Conservation (phyloP, 1,284 basidiomycete genomes). For the Abortiporus biennis region DNA sequence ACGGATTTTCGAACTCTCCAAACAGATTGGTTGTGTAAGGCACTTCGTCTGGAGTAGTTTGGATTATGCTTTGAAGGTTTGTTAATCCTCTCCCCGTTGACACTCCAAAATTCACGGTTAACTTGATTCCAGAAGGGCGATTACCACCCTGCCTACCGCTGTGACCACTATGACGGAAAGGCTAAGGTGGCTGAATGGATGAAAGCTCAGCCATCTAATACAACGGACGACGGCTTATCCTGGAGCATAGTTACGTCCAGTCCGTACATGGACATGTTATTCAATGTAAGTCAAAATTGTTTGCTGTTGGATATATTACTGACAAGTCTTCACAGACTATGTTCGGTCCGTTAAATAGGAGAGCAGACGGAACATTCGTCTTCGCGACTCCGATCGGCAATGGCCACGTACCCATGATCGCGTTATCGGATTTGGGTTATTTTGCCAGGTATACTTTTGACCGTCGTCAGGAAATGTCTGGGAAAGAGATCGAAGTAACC, state of each 20-base stretch:
- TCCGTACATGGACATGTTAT: conserved; percentile 30
- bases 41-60: conserved; percentile 41
- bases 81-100: conserved; percentile 13
- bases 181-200: conserved; percentile 39
- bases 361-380: conserved; percentile 24
- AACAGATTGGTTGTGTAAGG: conserved; percentile 26
- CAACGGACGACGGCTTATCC: conserved; percentile 32
- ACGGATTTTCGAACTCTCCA: conserved; percentile 39
- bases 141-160: conserved; percentile 22
- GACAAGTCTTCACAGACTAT: conserved; percentile 13
- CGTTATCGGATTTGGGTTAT: conserved; percentile 28
- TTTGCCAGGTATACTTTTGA: conserved; percentile 36
- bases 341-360: conserved; percentile 23
- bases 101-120: background rate
- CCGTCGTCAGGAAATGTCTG: conserved; percentile 33
- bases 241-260: conserved; percentile 25
- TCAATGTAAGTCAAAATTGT: conserved; percentile 16
- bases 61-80: conserved; percentile 36
- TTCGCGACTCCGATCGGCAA: conserved; percentile 20
- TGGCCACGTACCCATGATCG: conserved; percentile 26
- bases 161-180: conserved; percentile 37
- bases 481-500: conserved; percentile 34
- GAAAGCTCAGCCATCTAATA: conserved; percentile 33
- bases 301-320: background rate
- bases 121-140: conserved; percentile 14